phyloP scores from a whole-genome alignment of 2,329 filamentous ascomycete genomes.

The Colletotrichum cuscutae region DNA sequence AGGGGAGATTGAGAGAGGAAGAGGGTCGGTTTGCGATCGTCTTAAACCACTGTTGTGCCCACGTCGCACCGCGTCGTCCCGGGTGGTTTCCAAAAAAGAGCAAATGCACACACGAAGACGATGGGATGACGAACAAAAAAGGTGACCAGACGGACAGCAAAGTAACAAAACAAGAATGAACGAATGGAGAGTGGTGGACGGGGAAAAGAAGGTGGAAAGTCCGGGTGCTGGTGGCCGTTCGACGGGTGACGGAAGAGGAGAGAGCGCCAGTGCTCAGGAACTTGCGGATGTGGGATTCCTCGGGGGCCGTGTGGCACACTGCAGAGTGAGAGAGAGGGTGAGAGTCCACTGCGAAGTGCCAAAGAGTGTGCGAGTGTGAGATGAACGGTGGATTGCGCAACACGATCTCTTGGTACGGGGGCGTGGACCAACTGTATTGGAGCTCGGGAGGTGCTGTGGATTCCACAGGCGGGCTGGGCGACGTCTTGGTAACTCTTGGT shows the following conservation, averaged over 20 bases:
- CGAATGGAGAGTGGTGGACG: conserved; percentile 13
- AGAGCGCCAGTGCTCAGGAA: background rate
- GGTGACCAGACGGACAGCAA: conserved; percentile 12
- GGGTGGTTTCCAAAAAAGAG: background rate
- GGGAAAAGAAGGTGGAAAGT: conserved; percentile 28
- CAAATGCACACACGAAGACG: background rate
- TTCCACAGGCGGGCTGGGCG: conserved; percentile 31
- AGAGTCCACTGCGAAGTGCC: background rate
- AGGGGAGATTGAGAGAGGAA: conserved; percentile 2
- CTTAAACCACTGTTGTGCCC: background rate
- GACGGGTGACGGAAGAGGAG: background rate
- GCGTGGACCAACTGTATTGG: conserved; percentile 33
- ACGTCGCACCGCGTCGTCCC: background rate
- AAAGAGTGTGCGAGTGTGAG: background rate
- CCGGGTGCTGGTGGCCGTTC: conserved; percentile 21
- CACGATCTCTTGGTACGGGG: conserved; percentile 34
- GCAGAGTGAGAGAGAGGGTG: background rate
- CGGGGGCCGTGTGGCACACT: conserved; percentile 12
- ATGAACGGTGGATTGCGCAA: conserved; percentile 33
- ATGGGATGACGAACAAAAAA: conserved; percentile 4
- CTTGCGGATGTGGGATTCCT: background rate
- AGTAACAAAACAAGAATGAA: conserved; percentile 26
- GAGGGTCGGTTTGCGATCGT: background rate
- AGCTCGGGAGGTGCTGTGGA: conserved; percentile 30
- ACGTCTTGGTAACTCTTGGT: conserved; percentile 27